Conservation (phyloP, 1,139 yeast genomes). For the Saccharomyces hybrid region DNA sequence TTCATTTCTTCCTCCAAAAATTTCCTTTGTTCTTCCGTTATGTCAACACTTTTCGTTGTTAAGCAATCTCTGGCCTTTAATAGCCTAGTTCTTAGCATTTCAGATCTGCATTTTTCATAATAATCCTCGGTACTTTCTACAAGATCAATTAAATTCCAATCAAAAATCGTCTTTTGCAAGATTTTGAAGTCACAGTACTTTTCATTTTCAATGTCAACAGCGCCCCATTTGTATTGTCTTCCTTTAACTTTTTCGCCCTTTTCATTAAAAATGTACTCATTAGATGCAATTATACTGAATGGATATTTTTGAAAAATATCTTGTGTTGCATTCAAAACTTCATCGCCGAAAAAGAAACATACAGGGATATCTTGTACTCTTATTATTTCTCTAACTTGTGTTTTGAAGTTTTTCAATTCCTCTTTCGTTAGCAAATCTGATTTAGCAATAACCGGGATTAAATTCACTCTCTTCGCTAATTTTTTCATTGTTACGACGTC, state of each 20-base stretch:
- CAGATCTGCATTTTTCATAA: conserved; percentile 47
- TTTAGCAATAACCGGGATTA: conserved; percentile 71
- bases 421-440: conserved; percentile 54
- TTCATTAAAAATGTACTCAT: conserved; percentile 27
- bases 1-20: conserved; percentile 17
- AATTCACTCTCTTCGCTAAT: conserved; percentile 54
- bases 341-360: conserved; percentile 46
- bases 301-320: conserved; percentile 40
- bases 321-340: conserved; percentile 21
- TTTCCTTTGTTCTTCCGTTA: conserved; percentile 19
- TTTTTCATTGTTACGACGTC: conserved; percentile 68
- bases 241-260: conserved; percentile 46
- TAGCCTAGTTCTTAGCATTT: conserved; percentile 38
- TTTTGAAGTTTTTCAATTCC: conserved; percentile 39
- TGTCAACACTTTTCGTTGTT: conserved; percentile 4
- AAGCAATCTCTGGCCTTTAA: conserved; percentile 30
- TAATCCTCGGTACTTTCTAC: conserved; percentile 26
- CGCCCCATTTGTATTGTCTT: conserved; percentile 67
- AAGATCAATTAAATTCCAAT: conserved; percentile 22
- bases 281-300: conserved; percentile 53
- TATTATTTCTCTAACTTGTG: conserved; percentile 39
- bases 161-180: conserved; percentile 46
- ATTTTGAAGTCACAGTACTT: conserved; percentile 56
- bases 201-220: conserved; percentile 60
- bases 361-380: conserved; percentile 44